Base-by-base conservation (phyloP, 2,329 filamentous ascomycete species). In the Kalaharituber pfeilii region DNA sequence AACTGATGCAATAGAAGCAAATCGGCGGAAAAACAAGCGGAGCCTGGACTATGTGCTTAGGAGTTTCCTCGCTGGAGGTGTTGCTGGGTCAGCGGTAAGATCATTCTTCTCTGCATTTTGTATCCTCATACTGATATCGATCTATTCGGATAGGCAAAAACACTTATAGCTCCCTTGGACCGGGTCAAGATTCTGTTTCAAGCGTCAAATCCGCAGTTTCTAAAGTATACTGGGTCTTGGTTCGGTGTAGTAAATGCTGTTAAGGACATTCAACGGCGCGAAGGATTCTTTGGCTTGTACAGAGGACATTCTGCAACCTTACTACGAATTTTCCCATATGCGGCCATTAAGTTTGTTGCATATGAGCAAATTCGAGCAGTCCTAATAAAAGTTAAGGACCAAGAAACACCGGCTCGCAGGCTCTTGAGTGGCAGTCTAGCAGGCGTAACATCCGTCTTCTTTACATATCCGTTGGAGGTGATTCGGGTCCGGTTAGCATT, bases 171-270 rank as follows among this genome's bases (percentile, higher is more conserved):
- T 24, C 91, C 91, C 24, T 83, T 98, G 60, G 91, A 98, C 70
- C 82, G 91, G 61, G 91, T 98, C 65, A 98, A 98, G 71, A 98
- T 98, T 66, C 82, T 98, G 54, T 96, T 98, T 71, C 91, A 98
- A 68, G 84, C 91, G 52, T 86, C 84, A 65, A 95, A 91, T 65
- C 91, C 91, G 2, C 82, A 91, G 62, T 98, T 94, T 67, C 78
- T 83, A 53, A 94, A 94, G 70, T 98, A 96, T 67, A 80, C 86
- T 1, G 85, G 87, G 39, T 87, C 83, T 42, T 95, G 88, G 84
- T 77, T 78, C 54, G 91, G 91, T 50, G 80, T 94, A 20, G 77
- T 78, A n/a, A 75, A 76, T 18, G 88, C 91, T 25, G 83, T 96
- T 69, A 77, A 77, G 62, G 84, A 88, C 63, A 96, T 98, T 59